Evolutionary conservation across 768 basidiomycete species (phyloP), one percentile per base, ranked within the genome.

Genomic region (Pulveroboletus frians): DNA sequence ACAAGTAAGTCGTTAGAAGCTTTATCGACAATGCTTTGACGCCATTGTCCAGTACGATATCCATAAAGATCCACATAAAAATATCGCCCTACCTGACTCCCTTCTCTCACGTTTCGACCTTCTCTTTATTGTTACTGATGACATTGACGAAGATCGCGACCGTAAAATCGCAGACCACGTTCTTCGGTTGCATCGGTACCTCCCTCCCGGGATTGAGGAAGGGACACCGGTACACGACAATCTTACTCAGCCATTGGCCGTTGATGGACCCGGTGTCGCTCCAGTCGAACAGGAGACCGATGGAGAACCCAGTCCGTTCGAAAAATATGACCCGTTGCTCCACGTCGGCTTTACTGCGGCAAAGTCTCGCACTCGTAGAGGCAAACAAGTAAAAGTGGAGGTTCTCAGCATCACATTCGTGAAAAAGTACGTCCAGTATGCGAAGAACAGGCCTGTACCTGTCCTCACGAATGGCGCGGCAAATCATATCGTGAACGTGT

Each of bases 381-480:
- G 72, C 54, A 85, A 83, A 69, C 79, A 79, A 37, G 46, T 68
- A 47, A 78, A 80, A 65, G 79, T 83, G 52, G 93, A 98, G 69
- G 84, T 99, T 34, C 76, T 99, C 49, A 92, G 84, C 59, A 92
- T 96, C 52, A 73, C 85, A 5, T 99, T 99, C 63, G 84, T 99
- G 66, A 99, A 99, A 72, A 98, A 97, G 70, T 98, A 94, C 60
- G 88, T 99, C 49, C 95, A 98, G 69, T 97, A 97, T 60, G 89
- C 95, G 37, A 98, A 97, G 72, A 88, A 82, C 69, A 84, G 86
- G 60, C 77, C 84, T 15, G 79, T 87, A 49, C 96, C 96, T 2
- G 82, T 78, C 20, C 71, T 98, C 55, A 95, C 91, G 7, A 87
- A 92, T 65, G 92, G 89, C 35, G 96, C 96, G 5, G 92, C 94